Base-by-base conservation (phyloP, 345 rosid species). In the Arabidopsis thaliana region DNA sequence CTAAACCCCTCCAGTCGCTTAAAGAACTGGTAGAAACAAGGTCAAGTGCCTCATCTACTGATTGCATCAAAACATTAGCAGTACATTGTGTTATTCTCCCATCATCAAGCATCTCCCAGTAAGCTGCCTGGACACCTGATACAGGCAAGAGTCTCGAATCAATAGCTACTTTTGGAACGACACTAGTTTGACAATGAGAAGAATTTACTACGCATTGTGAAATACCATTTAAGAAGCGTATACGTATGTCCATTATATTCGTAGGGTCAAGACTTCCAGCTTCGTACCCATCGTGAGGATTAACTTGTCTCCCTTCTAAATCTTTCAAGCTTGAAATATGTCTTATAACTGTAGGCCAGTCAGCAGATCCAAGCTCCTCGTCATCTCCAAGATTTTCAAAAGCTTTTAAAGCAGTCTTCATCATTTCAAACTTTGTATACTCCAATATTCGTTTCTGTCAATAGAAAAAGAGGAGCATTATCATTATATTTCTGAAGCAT, bases 311-410 rank as follows among this genome's bases (percentile, higher is more conserved):
- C 65, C 79, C 86, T 48, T 87, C 91, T 79, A 87, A 72, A 78
- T 82, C 65, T 62, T 86, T 72, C 62, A 95, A 80, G 85, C 91
- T 82, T 71, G 85, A 12, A 40, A 90, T 89, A 59, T 90, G 87
- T 81, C 80, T 77, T 81, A 69, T 73, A 62, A 95, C 92, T 32
- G 92, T 87, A 23, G 84, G 84, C 99, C 98, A 95, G 79, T 90
- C 97, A 69, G 84, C 85, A 81, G 96, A 86, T 79, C 97, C 99
- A 58, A 95, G 90, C 81, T 95, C 99, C 84, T 94, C 97, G 73
- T 95, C 97, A 37, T 94, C 97, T 78, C 88, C 96, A 44, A 92
- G 92, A 79, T 86, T 86, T 74, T 85, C 84, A 86, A 92, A 91
- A 79, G 92, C 93, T 80, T 89, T 84, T 52, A 83, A 76, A 64